These are phyloP conservation scores for Candida sanyaensis DNA, from an alignment of 1,139 yeast genomes.

Conservation along the genomic window DNA sequence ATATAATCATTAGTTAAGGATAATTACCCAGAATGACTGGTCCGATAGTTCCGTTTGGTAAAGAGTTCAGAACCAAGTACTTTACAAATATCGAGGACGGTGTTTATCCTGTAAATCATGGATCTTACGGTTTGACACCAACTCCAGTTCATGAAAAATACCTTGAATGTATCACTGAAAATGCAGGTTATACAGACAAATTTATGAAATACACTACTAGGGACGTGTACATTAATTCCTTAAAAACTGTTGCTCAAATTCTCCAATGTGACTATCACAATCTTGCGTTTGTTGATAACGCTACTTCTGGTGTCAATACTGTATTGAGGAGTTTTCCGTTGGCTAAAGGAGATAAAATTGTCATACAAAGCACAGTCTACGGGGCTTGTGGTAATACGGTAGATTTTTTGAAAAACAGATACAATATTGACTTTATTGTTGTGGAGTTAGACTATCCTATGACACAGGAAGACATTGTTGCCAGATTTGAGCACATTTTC, in stretches of 20 bases:
- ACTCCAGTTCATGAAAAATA: constrained; percentile 34
- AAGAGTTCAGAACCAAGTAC: constrained; percentile 45
- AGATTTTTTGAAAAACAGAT: constrained; percentile 40
- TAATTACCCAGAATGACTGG: constrained; percentile 2
- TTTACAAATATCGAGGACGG: constrained; percentile 41
- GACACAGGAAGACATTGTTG: constrained; percentile 48
- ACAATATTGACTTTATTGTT: constrained; percentile 47
- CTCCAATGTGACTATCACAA: constrained; percentile 46
- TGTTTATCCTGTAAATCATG: constrained; percentile 51
- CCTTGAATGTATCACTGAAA: constrained; percentile 24
- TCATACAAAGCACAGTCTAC: constrained; percentile 55
- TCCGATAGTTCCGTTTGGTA: constrained; percentile 47
- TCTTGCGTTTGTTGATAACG: constrained; percentile 56
- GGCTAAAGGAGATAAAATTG: constrained; percentile 53
- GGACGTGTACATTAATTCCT: constrained; percentile 26
- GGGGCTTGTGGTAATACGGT: constrained; percentile 60
- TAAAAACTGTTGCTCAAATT: constrained; percentile 36
- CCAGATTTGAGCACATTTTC: constrained; percentile 36
- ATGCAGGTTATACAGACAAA: constrained; percentile 43
- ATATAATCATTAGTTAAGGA: too few species aligned
- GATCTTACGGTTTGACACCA: constrained; percentile 55
- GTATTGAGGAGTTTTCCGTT: constrained; percentile 58
- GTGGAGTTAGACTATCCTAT: constrained; percentile 52
- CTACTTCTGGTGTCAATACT: constrained; percentile 63
- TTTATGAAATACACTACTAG: constrained; percentile 27